Conservation (phyloP, 2,329 filamentous ascomycete genomes). For the Elsinoe ampelina region DNA sequence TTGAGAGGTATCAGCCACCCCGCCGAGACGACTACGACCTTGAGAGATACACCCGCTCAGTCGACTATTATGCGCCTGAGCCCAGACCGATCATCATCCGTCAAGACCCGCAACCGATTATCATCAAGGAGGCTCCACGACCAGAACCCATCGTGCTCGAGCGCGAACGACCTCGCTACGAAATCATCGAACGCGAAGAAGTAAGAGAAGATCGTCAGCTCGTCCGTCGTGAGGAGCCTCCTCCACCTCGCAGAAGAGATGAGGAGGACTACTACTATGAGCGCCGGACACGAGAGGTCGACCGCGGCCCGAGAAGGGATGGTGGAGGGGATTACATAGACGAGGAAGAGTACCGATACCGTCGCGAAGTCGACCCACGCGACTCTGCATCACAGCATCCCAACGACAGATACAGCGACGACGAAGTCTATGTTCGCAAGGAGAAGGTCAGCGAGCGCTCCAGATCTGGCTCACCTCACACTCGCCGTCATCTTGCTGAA, state of each 20-base stretch:
- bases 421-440: constrained; percentile 54
- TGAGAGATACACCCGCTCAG: constrained; percentile 43
- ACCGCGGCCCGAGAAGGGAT: constrained; percentile 35
- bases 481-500: constrained; percentile 51
- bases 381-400: constrained; percentile 53
- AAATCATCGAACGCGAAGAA: constrained; percentile 51
- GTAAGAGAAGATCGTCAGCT: constrained; percentile 40
- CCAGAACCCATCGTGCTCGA: constrained; percentile 38
- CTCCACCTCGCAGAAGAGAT: constrained; percentile 27
- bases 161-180: constrained; percentile 49
- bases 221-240: constrained; percentile 32
- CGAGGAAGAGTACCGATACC: constrained; percentile 35
- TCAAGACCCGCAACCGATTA: constrained; percentile 44
- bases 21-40: constrained; percentile 36
- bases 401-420: constrained; percentile 81
- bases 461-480: constrained; percentile 34
- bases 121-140: constrained; percentile 45
- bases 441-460: constrained; percentile 39
- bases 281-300: constrained; percentile 46
- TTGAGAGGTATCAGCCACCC: constrained; percentile 38
- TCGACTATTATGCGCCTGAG: constrained; percentile 43
- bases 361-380: constrained; percentile 40
- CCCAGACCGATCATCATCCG: constrained; percentile 43
- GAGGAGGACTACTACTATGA: constrained; percentile 57
- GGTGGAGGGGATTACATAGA: constrained; percentile 23